Evolutionary conservation across 495 filamentous ascomycete genomes (phyloP), one percentile per base, ranked within the genome.

Genomic region (Hyaloscypha bicolor): DNA sequence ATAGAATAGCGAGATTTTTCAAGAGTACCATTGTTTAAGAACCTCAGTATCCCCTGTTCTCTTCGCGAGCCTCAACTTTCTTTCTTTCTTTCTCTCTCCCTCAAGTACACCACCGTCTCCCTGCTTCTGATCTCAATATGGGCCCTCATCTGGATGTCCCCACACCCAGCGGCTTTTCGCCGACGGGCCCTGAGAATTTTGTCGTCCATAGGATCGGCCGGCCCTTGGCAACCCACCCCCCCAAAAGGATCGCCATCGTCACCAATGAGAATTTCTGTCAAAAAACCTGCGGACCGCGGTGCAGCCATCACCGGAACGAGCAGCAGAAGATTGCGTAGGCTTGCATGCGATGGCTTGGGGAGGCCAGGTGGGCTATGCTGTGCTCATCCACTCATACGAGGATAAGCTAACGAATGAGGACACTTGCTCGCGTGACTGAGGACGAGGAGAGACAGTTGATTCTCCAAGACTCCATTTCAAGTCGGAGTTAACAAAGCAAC

Each of bases 341-440:
- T 37, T 60, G 56, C 56, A 60, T 60, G n/a, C n/a, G 56, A 60
- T 35, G 56, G 56, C 56, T 60, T 32, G 53, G 21, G 30, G 19
- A 56, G 29, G 25, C 25, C 56, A 60, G 4, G 56, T 30, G 56
- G 25, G 56, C 56, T 60, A 21, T 60, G 56, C 56, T 60, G 32
- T 6, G 16, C 11, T 37, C 16, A 19, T 48, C 42, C 42, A 48
- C 42, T 48, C 25, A 25, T 25, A 25, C 25, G 25, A 25, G 25
- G 25, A 25, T 25, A 48, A 19, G 42, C 42, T 12, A 16, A 12
- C 42, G 16, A 48, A 3, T 48, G 11, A 48, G 16, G 3, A 48
- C 42, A 19, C 9, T 1, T 19, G 1, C 42, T 48, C 42, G 42
- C 42, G 42, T 48, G 42, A 48, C 42, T 48, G 42, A 4, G 42